phyloP scores from a whole-genome alignment of 2,329 filamentous ascomycete genomes.

The Scedosporium apiospermum region DNA sequence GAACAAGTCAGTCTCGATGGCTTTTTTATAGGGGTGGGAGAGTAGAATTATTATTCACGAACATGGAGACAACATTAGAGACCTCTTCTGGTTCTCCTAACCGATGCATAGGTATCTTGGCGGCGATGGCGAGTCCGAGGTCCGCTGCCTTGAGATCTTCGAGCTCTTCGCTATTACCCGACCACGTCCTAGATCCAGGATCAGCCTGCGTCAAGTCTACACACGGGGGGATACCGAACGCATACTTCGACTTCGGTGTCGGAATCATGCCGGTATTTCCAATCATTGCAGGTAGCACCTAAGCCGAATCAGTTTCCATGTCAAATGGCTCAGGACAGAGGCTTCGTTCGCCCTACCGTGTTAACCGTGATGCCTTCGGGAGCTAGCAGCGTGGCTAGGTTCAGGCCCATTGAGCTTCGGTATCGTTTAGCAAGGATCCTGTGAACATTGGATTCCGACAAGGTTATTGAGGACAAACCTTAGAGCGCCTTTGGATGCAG shows the following conservation, averaged over 20 bases:
- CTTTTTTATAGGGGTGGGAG: slow-evolving; percentile 7
- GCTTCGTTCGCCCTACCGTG: slow-evolving; percentile 14
- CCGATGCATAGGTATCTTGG: slow-evolving; percentile 22
- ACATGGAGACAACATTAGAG: slow-evolving; percentile 14
- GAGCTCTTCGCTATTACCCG: slow-evolving; percentile 13
- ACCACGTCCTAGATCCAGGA: background rate
- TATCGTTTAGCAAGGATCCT: background rate
- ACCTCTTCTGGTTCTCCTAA: slow-evolving; percentile 25
- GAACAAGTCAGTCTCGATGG: slow-evolving; percentile 18
- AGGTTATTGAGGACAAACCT: background rate
- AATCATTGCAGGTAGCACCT: slow-evolving; percentile 26
- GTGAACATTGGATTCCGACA: background rate
- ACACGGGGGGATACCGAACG: background rate
- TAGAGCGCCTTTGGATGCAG: slow-evolving; percentile 21
- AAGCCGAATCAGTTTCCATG: background rate
- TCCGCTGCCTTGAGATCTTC: slow-evolving; percentile 19
- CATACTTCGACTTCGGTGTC: slow-evolving; percentile 18
- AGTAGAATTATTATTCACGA: background rate
- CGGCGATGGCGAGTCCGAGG: slow-evolving; percentile 23
- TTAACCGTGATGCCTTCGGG: slow-evolving; percentile 24
- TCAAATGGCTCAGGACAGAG: background rate
- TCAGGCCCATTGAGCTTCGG: slow-evolving; percentile 23
- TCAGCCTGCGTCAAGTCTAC: background rate
- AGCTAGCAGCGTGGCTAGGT: slow-evolving; percentile 21
- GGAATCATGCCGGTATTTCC: slow-evolving; percentile 25